These are phyloP conservation scores for Zoysia matrella DNA, from an alignment of 202 grass and related monocot genomes.

Conservation along the genomic window DNA sequence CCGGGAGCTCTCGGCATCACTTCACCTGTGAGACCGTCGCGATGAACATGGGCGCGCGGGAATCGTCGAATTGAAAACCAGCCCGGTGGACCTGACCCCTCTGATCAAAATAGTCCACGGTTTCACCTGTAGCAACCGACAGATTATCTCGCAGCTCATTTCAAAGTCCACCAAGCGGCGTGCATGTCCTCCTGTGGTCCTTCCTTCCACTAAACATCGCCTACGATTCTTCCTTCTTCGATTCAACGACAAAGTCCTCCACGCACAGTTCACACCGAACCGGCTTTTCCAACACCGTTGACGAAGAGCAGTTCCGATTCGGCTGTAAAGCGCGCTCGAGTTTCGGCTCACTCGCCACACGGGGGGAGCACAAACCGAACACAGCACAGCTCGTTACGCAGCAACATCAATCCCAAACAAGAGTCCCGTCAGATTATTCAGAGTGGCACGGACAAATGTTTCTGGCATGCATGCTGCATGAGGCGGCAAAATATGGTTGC, in stretches of 20 bases:
- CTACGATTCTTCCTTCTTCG: neutral
- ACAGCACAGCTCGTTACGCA: neutral
- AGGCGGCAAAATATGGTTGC: neutral
- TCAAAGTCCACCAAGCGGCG: constrained; percentile 16
- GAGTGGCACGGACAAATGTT: neutral
- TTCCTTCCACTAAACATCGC: neutral
- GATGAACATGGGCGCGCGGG: neutral
- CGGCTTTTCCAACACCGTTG: neutral
- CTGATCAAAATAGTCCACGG: neutral
- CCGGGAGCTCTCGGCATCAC: constrained; percentile 8
- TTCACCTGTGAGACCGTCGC: neutral
- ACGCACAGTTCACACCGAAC: constrained; percentile 15
- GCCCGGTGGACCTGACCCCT: neutral
- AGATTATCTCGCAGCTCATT: neutral
- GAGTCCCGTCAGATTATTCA: neutral
- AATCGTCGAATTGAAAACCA: neutral
- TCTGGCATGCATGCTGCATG: neutral
- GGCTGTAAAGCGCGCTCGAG: constrained; percentile 10
- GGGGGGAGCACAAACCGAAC: constrained; percentile 16
- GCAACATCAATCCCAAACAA: neutral
- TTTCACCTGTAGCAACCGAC: constrained; percentile 23
- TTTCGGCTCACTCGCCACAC: neutral
- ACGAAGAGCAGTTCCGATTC: constrained; percentile 1
- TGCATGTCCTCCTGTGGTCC: constrained; percentile 1
- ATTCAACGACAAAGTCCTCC: neutral